phyloP scores from a whole-genome alignment of 345 rosid species.

The Salix dunnii region DNA sequence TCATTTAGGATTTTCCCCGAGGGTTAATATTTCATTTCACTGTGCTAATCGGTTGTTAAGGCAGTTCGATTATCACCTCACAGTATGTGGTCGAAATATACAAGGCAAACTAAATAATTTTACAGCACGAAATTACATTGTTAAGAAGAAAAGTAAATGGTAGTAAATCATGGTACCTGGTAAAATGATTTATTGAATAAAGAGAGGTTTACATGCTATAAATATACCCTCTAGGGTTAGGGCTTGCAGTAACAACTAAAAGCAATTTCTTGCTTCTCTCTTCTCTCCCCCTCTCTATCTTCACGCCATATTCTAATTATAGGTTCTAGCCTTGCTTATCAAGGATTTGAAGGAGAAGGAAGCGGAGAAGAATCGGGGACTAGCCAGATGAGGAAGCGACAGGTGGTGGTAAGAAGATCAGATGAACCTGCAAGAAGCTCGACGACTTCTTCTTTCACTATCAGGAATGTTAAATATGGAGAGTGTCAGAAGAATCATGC shows the following conservation, averaged over 20 bases:
- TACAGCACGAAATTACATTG: neutral
- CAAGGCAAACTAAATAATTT: neutral
- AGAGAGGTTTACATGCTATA: slow-evolving; percentile 28
- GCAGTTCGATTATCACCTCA: slow-evolving; percentile 45
- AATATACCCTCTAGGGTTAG: slow-evolving; percentile 53
- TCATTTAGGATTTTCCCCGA: slow-evolving; percentile 34
- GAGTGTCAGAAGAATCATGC: slow-evolving; percentile 88
- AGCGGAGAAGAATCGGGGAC: slow-evolving; percentile 4
- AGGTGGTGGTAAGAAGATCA: slow-evolving; percentile 56
- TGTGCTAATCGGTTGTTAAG: slow-evolving; percentile 25
- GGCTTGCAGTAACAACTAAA: slow-evolving; percentile 25
- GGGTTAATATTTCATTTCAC: neutral
- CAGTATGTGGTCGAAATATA: slow-evolving; percentile 28
- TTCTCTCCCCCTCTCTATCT: slow-evolving; percentile 10
- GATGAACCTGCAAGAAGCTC: slow-evolving; percentile 48
- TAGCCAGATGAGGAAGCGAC: slow-evolving; percentile 59
- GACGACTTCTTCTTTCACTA: slow-evolving; percentile 35
- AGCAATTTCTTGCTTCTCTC: slow-evolving; percentile 12
- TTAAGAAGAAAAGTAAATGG: neutral
- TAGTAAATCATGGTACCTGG: neutral
- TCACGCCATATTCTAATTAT: slow-evolving; percentile 4
- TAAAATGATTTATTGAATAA: neutral
- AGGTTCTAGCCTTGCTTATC: slow-evolving; percentile 2
- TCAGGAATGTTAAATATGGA: slow-evolving; percentile 51
- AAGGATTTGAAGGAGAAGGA: slow-evolving; percentile 1